Evolutionary conservation across 306 rosid genomes (phyloP).

Genomic region (Datisca glomerata): DNA sequence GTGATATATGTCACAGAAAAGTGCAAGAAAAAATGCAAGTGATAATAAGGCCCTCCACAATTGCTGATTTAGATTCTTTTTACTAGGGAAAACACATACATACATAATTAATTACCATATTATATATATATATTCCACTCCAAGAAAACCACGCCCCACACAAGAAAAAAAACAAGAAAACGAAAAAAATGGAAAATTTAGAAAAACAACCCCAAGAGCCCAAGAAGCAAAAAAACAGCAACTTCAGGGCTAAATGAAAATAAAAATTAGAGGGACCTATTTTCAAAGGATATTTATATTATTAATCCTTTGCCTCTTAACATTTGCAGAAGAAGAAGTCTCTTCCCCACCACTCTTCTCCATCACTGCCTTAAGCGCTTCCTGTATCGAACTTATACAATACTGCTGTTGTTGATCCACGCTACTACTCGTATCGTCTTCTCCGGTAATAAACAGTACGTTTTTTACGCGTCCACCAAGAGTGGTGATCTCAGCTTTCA

Average conservation of each 20-base stretch:
- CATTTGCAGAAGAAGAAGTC: constrained; percentile 49
- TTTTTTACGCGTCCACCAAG: constrained; percentile 73
- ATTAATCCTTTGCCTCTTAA: constrained; percentile 77
- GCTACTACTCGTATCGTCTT: constrained; percentile 32
- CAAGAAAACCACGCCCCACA: constrained; percentile 19
- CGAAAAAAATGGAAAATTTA: no score
- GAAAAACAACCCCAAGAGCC: no score
- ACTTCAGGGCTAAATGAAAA: constrained; percentile 11
- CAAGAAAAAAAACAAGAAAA: constrained; percentile 6
- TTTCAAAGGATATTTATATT: constrained; percentile 43
- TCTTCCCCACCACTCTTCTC: constrained; percentile 48
- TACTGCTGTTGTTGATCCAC: constrained; percentile 23
- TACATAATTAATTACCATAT: constrained; percentile 7
- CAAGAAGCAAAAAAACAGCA: constrained; percentile 7
- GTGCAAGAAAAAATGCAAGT: no score
- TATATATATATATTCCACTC: background rate
- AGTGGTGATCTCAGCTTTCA: constrained; percentile 77
- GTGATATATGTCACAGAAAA: no score
- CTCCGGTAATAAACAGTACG: constrained; percentile 57
- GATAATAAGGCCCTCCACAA: no score
- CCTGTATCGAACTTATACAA: constrained; percentile 64
- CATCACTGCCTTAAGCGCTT: constrained; percentile 76
- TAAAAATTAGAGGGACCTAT: constrained; percentile 32
- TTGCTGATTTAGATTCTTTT: no score
- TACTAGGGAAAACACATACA: constrained; percentile 25